Percentiles rank a stretch among this genome's conserved stretches.
phyloP scores from a whole-genome alignment of 768 basidiomycete species.

The Infundibulicybe gibba region DNA sequence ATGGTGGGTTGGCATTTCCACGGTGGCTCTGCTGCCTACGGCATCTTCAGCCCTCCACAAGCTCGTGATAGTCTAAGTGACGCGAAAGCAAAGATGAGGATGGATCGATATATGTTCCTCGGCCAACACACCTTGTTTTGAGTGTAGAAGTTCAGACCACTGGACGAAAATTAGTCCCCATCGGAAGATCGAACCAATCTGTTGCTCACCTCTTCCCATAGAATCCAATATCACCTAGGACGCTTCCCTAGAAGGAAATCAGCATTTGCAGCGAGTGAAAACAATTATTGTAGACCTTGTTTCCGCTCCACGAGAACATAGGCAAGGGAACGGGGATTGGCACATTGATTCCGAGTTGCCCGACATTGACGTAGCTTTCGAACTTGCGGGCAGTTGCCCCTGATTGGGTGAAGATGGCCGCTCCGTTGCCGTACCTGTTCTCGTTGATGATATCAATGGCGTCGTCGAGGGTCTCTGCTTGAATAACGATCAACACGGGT shows the following conservation, averaged over 20 bases:
- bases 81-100: slow-evolving; percentile 2
- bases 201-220: slow-evolving; percentile 75
- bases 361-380: slow-evolving; percentile 82
- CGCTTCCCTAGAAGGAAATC: slow-evolving; percentile 46
- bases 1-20: slow-evolving; percentile 82
- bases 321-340: slow-evolving; percentile 88
- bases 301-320: slow-evolving; percentile 97
- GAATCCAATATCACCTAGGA: slow-evolving; percentile 84
- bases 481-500: slow-evolving; percentile 77
- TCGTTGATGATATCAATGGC: slow-evolving; percentile 86
- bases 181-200: background rate
- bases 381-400: slow-evolving; percentile 95
- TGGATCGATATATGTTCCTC: background rate
- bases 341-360: slow-evolving; percentile 92
- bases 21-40: slow-evolving; percentile 72
- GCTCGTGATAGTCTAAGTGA: slow-evolving; percentile 79
- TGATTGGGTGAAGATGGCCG: slow-evolving; percentile 94
- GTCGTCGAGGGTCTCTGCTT: slow-evolving; percentile 83
- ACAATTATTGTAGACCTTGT: slow-evolving; percentile 54
- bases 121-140: slow-evolving; percentile 69
- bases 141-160: slow-evolving; percentile 94
- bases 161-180: slow-evolving; percentile 17
- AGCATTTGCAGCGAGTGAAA: slow-evolving; percentile 1
- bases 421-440: slow-evolving; percentile 91
- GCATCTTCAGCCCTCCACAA: slow-evolving; percentile 91